These are phyloP conservation scores for Metarhizium rileyi DNA, from an alignment of 2,329 filamentous ascomycete genomes.

Conservation along the genomic window DNA sequence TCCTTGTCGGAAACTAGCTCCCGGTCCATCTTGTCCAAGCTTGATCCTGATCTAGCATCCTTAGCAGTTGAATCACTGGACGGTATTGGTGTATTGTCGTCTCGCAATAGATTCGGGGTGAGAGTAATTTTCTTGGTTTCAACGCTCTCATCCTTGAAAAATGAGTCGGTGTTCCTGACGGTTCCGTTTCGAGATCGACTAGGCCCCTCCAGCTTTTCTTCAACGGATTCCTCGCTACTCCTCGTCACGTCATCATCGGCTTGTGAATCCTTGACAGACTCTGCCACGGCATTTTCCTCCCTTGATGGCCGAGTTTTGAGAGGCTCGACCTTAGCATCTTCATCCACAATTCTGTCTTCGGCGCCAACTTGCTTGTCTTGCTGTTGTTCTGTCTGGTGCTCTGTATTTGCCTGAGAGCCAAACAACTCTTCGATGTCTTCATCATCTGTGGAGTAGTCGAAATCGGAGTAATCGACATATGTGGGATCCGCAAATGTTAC, in stretches of 20 bases:
- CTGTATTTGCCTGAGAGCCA: conserved; percentile 20
- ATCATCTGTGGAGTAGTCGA: conserved; percentile 78
- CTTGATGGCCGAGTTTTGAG: conserved; percentile 38
- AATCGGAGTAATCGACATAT: conserved; percentile 79
- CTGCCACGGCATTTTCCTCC: conserved; percentile 28
- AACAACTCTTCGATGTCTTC: conserved; percentile 39
- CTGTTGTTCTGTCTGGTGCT: conserved; percentile 21
- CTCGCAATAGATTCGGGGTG: conserved; percentile 82
- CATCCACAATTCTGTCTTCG: conserved; percentile 32
- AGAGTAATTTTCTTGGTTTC: conserved; percentile 97
- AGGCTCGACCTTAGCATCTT: conserved; percentile 46
- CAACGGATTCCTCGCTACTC: conserved; percentile 59
- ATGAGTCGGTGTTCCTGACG: conserved; percentile 85
- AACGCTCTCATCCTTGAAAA: conserved; percentile 91
- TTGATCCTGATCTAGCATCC: conserved; percentile 49
- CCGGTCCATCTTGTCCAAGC: conserved; percentile 59
- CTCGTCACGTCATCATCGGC: conserved; percentile 26
- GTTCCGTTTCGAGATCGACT: conserved; percentile 74
- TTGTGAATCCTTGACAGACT: conserved; percentile 18
- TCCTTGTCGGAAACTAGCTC: conserved; percentile 55
- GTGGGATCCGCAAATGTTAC: conserved; percentile 80
- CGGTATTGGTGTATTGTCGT: conserved; percentile 58
- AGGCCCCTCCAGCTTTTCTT: conserved; percentile 39
- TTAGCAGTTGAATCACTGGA: conserved; percentile 30
- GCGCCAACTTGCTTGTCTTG: conserved; percentile 8